Evolutionary conservation across 2,329 filamentous ascomycete species (phyloP), one percentile per base, ranked within the genome.

Genomic region (Fusarium sp.): DNA sequence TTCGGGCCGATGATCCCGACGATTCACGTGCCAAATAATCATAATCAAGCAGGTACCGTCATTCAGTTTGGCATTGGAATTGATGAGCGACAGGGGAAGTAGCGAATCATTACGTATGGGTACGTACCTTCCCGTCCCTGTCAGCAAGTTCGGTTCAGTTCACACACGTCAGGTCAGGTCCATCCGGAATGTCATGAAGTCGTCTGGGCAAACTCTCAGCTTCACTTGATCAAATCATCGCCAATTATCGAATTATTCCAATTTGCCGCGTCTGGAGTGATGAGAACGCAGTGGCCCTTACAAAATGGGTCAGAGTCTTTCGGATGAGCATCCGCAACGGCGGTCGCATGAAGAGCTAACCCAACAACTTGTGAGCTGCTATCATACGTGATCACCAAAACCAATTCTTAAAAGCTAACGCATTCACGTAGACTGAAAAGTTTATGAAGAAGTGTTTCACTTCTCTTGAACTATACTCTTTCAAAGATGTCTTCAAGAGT

Each of bases 391-490:
- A 43, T 57, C 63, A 39, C 56, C 29, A 48, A 23, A 47, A 16
- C 24, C 49, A 39, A 37, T 42, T 44, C 29, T 31, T 11, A 39
- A 43, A 16, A 33, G 35, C 70, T 71, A 48, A 70, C 59, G 31
- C 16, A 16, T 38, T 43, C 8, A 8, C 23, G 46, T 43, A 91
- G 89, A 88, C 88, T 68, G 79, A 82, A 57, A 86, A 81, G 71
- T 93, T 93, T 76, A 90, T 88, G 57, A 85, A 88, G 61, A 90
- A 89, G 74, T 92, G 89, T 79, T 93, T 92, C 79, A 89, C 89
- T 1, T 85, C 89, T 3, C 83, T 93, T 57, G 92, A 94, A 78
- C 82, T 92, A 29, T 92, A 92, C 79, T 92, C 88, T 31, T 88
- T 93, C 79, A 90, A 89, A 72, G 88, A 92, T 75, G 91, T 93